phyloP scores from a whole-genome alignment of 306 rosid species.

The Parietaria judaica region DNA sequence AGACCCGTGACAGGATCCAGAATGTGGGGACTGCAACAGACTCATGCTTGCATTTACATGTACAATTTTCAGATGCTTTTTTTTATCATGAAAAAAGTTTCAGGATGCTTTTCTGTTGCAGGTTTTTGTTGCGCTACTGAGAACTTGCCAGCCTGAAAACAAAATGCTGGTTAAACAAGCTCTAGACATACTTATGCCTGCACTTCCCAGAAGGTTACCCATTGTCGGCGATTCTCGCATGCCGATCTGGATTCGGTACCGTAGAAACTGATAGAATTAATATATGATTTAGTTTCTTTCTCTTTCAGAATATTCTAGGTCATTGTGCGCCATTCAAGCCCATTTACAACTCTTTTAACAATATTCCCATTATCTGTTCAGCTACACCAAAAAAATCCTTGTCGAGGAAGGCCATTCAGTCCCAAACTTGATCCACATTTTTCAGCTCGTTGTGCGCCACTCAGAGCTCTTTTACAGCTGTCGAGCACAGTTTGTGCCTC shows the following conservation, averaged over 20 bases:
- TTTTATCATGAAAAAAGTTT: conserved; percentile 7
- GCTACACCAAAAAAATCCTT: conserved; percentile 75
- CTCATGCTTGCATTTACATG: too few relatives aligned
- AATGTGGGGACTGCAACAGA: too few relatives aligned
- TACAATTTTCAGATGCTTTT: not conserved
- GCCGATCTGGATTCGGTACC: conserved; percentile 91
- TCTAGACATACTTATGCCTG: conserved; percentile 98
- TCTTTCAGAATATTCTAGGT: too few relatives aligned
- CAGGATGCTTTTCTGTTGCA: conserved; percentile 38
- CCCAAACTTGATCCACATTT: conserved; percentile 96
- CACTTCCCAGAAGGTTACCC: conserved; percentile 93
- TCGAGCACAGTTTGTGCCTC: conserved; percentile 99
- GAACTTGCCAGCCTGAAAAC: conserved; percentile 98
- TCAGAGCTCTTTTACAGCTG: conserved; percentile 97
- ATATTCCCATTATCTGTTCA: too few relatives aligned
- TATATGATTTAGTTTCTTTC: too few relatives aligned
- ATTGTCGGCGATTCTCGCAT: conserved; percentile 91
- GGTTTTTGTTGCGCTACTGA: conserved; percentile 98
- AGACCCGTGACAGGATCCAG: too few relatives aligned
- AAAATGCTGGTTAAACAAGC: conserved; percentile 99
- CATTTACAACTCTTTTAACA: too few relatives aligned
- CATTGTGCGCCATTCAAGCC: too few relatives aligned
- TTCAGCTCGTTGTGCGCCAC: conserved; percentile 98
- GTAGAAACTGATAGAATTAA: too few relatives aligned
- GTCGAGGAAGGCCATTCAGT: conserved; percentile 99